These are phyloP conservation scores for Phytophthora cajani DNA, from an alignment of 352 stramenopile species.

Conservation along the genomic window DNA sequence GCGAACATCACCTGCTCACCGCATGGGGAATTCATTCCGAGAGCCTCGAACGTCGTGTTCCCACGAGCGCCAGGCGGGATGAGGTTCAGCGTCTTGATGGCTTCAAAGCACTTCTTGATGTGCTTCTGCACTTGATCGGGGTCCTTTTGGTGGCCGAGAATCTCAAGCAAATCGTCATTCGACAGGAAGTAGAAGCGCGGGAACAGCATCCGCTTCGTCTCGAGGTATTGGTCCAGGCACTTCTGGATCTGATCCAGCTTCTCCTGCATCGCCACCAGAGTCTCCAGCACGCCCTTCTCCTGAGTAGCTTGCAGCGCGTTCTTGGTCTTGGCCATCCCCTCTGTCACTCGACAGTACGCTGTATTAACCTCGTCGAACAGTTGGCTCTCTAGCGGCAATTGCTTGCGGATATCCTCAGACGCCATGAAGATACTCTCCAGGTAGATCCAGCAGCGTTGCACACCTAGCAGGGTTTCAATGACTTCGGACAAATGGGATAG, in stretches of 20 bases:
- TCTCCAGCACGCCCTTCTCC: constrained; percentile 60
- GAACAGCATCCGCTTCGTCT: constrained; percentile 90
- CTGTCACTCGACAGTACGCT: constrained; percentile 77
- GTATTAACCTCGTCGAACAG: constrained; percentile 91
- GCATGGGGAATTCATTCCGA: constrained; percentile 91
- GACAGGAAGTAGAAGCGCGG: constrained; percentile 90
- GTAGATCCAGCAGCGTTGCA: constrained; percentile 96
- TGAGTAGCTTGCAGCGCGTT: constrained; percentile 81
- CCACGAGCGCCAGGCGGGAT: constrained; percentile 68
- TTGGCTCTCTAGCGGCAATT: constrained; percentile 87
- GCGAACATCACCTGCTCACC: constrained; percentile 88
- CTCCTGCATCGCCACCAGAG: constrained; percentile 82
- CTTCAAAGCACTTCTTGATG: constrained; percentile 94
- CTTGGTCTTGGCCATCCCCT: constrained; percentile 77
- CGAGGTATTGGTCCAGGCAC: constrained; percentile 87
- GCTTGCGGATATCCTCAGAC: constrained; percentile 94
- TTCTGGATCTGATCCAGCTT: constrained; percentile 91
- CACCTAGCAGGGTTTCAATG: constrained; percentile 86
- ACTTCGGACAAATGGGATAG: constrained; percentile 91
- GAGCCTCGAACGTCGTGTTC: constrained; percentile 89
- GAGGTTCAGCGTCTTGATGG: constrained; percentile 83
- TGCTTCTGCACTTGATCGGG: constrained; percentile 91
- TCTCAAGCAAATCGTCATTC: constrained; percentile 90
- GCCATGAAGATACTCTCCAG: constrained; percentile 96
- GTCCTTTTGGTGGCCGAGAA: constrained; percentile 88